These are phyloP conservation scores for Medicago lupulina DNA, from an alignment of 306 rosid genomes.

Conservation along the genomic window DNA sequence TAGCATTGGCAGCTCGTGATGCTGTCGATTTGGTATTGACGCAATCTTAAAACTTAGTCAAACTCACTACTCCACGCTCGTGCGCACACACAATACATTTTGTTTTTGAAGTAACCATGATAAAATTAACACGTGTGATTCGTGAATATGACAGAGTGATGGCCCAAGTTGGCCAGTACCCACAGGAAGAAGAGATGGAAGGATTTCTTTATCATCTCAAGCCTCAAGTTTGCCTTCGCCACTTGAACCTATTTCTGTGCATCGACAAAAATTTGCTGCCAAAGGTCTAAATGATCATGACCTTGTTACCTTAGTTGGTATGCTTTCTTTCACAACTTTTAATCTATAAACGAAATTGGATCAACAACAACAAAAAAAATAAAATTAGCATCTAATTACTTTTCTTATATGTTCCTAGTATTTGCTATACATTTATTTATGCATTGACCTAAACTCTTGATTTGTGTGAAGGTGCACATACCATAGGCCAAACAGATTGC, in stretches of 20 bases:
- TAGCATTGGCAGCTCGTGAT: constrained; percentile 80
- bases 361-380: not conserved
- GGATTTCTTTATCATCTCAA: constrained; percentile 53
- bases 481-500: constrained; percentile 76
- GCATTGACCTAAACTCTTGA: not conserved
- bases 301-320: constrained; percentile 79
- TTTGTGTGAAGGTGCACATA: constrained; percentile 63
- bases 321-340: constrained; percentile 4
- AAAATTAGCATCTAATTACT: not conserved
- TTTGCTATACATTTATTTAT: not conserved
- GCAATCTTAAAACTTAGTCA: not conserved
- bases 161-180: constrained; percentile 83
- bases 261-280: constrained; percentile 64
- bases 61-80: not conserved
- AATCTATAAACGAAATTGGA: not conserved
- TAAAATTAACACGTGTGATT: constrained; percentile 11
- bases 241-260: constrained; percentile 64
- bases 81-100: not conserved
- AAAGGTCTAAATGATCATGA: constrained; percentile 77
- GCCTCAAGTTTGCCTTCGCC: constrained; percentile 81
- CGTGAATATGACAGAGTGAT: constrained; percentile 41
- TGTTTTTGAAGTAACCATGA: constrained; percentile 9
- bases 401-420: not conserved
- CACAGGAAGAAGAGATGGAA: constrained; percentile 77
- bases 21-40: constrained; percentile 64